These are phyloP conservation scores for Dothidotthia symphoricarpi DNA, from an alignment of 2,329 filamentous ascomycete species.

Conservation along the genomic window DNA sequence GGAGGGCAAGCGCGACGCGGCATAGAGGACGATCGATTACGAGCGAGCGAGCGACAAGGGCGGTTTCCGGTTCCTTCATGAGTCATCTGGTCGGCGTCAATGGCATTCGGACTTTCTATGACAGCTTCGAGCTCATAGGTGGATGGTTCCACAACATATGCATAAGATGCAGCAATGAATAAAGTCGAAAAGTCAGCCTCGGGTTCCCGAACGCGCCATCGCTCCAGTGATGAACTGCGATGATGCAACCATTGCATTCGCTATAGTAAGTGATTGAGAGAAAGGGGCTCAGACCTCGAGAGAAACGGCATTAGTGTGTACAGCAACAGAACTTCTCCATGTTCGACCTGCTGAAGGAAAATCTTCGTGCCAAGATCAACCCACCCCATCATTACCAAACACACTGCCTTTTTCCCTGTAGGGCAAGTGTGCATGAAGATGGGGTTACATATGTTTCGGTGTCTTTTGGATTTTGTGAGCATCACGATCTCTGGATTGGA, in stretches of 20 bases:
- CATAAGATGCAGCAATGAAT: constrained; percentile 41
- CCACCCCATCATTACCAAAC: constrained; percentile 64
- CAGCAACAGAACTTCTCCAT: constrained; percentile 61
- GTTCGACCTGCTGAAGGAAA: constrained; percentile 66
- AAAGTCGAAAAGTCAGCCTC: constrained; percentile 37
- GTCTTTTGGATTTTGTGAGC: constrained; percentile 5
- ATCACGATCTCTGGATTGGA: background rate
- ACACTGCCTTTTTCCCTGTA: constrained; percentile 53
- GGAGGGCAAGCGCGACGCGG: constrained; percentile 90
- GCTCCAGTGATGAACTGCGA: constrained; percentile 23
- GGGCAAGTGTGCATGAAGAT: constrained; percentile 64
- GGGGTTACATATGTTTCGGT: constrained; percentile 52
- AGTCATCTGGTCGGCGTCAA: constrained; percentile 44
- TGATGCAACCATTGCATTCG: constrained; percentile 3
- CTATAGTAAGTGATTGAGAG: constrained; percentile 9
- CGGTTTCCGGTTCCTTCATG: constrained; percentile 42
- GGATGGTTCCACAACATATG: constrained; percentile 36
- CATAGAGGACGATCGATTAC: constrained; percentile 55
- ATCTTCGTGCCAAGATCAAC: constrained; percentile 63
- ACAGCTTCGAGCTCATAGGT: constrained; percentile 37
- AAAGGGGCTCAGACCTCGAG: constrained; percentile 17
- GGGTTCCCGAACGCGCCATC: constrained; percentile 18
- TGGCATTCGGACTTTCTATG: constrained; percentile 43
- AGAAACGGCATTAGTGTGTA: constrained; percentile 67
- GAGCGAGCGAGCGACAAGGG: constrained; percentile 36